Evolutionary conservation across 306 rosid species (phyloP).

Genomic region (Corylus heterophylla): DNA sequence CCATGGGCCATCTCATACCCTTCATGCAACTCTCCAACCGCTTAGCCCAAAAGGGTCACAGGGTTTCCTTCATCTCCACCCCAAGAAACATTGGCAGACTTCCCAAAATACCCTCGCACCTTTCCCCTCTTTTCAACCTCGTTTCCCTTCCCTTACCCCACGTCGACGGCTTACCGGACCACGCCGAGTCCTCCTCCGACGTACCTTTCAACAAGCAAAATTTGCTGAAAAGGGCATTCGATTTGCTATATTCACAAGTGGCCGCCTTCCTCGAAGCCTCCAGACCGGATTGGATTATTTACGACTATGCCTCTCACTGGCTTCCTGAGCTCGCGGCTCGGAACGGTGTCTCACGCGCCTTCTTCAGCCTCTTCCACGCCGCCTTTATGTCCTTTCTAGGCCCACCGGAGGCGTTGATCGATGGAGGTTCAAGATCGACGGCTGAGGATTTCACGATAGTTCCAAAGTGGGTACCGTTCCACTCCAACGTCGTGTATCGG

Average conservation of each 20-base stretch:
- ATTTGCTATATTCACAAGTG: background rate
- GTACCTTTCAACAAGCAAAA: conserved; percentile 39
- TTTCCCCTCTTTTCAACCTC: conserved; percentile 35
- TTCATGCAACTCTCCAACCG: conserved; percentile 37
- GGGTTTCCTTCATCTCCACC: conserved; percentile 42
- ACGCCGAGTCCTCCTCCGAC: conserved; percentile 47
- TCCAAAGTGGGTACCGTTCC: conserved; percentile 1
- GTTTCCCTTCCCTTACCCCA: conserved; percentile 33
- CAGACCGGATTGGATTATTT: conserved; percentile 45
- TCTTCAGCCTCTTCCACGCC: conserved; percentile 34
- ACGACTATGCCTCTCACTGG: conserved; percentile 60
- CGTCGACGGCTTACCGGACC: conserved; percentile 29
- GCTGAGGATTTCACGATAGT: background rate
- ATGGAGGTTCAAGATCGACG: background rate
- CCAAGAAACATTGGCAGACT: conserved; percentile 33
- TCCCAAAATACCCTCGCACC: conserved; percentile 40
- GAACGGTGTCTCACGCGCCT: conserved; percentile 22
- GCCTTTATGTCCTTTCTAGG: conserved; percentile 25
- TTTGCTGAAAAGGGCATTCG: conserved; percentile 12
- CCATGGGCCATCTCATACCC: conserved; percentile 54
- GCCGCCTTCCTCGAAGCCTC: conserved; percentile 17
- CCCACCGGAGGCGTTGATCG: conserved; percentile 20
- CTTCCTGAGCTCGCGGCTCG: conserved; percentile 38
- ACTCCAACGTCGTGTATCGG: background rate
- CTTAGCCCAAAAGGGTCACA: conserved; percentile 41